Percentiles rank a stretch among this genome's conserved stretches.
Evolutionary conservation across 2,329 filamentous ascomycete genomes (phyloP).

Genomic region (Grosmannia penicillata): DNA sequence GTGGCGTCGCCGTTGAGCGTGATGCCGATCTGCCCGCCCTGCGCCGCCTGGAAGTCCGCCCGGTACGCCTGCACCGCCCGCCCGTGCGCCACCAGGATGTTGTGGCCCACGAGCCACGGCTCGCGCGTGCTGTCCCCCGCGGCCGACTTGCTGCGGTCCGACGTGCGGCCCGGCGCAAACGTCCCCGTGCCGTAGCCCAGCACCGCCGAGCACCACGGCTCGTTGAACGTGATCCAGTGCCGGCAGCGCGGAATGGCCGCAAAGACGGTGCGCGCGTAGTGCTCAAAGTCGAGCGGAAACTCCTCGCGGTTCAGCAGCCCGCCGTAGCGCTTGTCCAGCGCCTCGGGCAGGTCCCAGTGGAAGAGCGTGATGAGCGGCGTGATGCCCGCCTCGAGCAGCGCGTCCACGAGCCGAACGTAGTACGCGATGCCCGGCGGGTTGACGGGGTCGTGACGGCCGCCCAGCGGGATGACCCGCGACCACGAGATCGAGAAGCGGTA

Average conservation of each 20-base stretch:
- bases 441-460: conserved; percentile 66
- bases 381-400: conserved; percentile 62
- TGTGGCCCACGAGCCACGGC: conserved; percentile 73
- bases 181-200: conserved; percentile 65
- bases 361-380: conserved; percentile 69
- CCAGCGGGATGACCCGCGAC: conserved; percentile 75
- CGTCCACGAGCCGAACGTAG: conserved; percentile 67
- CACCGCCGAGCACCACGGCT: conserved; percentile 75
- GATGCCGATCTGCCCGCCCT: conserved; percentile 58
- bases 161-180: conserved; percentile 72
- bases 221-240: conserved; percentile 84
- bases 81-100: conserved; percentile 64
- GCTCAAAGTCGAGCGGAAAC: conserved; percentile 67
- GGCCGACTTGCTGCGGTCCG: conserved; percentile 54
- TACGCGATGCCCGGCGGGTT: conserved; percentile 66
- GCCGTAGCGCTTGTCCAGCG: conserved; percentile 64
- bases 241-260: conserved; percentile 62
- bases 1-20: conserved; percentile 75
- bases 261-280: conserved; percentile 66
- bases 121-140: conserved; percentile 63
- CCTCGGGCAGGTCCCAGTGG: conserved; percentile 79
- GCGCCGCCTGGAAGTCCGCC: conserved; percentile 57
- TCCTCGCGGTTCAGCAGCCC: conserved; percentile 69
- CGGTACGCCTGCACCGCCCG: conserved; percentile 70
- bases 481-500: conserved; percentile 81